Evolutionary conservation across 1,284 basidiomycete genomes (phyloP).

Genomic region (Microstroma glucosiphilum): DNA sequence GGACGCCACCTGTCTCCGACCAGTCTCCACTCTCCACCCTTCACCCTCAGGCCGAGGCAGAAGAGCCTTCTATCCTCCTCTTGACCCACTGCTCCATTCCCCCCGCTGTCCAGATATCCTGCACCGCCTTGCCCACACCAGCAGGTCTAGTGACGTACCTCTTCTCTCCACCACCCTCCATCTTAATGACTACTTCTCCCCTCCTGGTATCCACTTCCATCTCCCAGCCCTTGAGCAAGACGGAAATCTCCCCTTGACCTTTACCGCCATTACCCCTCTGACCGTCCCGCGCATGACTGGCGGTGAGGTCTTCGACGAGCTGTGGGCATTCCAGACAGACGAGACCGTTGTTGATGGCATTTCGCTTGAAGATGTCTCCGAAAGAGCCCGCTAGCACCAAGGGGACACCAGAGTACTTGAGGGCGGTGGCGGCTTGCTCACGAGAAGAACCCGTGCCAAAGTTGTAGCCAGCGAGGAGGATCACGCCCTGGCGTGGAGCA

Average conservation of each 20-base stretch:
- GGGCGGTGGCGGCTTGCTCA: constrained; percentile 94
- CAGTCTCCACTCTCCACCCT: no score
- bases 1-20: no score
- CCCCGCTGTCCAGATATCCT: constrained; percentile 48
- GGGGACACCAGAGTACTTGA: constrained; percentile 87
- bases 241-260: constrained; percentile 32
- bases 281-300: constrained; percentile 65
- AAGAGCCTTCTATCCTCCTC: constrained; percentile 19
- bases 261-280: constrained; percentile 58
- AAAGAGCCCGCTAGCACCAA: constrained; percentile 93
- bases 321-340: constrained; percentile 89
- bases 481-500: constrained; percentile 59
- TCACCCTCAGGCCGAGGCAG: no score
- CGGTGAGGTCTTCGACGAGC: constrained; percentile 77
- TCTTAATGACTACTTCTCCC: constrained; percentile 22
- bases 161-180: constrained; percentile 11
- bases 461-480: constrained; percentile 92
- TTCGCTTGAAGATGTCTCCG: constrained; percentile 98
- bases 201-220: constrained; percentile 28
- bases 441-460: constrained; percentile 98
- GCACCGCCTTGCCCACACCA: constrained; percentile 44
- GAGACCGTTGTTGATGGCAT: constrained; percentile 96
- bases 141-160: constrained; percentile 38
- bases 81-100: constrained; percentile 48
- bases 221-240: constrained; percentile 30